Evolutionary conservation across 306 rosid species (phyloP).

Genomic region (Castanea crenata): DNA sequence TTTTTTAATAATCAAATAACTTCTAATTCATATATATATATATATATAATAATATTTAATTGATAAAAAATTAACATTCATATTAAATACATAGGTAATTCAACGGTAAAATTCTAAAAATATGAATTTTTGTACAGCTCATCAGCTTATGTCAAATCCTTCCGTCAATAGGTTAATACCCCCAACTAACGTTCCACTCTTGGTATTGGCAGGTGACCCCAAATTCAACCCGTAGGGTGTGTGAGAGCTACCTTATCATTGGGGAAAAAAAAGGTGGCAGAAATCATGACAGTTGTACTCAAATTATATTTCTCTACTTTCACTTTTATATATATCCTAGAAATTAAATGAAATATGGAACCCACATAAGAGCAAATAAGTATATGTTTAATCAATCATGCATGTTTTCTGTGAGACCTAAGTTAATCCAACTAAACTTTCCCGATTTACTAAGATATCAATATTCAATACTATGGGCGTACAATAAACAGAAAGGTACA

Average conservation of each 20-base stretch:
- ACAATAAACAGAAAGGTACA: neutral
- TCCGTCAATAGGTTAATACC: too few species aligned
- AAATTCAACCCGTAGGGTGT: too few species aligned
- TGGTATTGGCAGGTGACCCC: too few species aligned
- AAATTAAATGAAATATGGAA: neutral
- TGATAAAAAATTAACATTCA: fast-evolving
- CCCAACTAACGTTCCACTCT: too few species aligned
- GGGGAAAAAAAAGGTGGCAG: neutral
- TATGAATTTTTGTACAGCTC: too few species aligned
- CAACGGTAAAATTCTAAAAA: fast-evolving
- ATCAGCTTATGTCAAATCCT: too few species aligned
- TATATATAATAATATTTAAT: too few species aligned
- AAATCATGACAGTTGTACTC: neutral
- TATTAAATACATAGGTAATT: fast-evolving
- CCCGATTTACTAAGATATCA: neutral
- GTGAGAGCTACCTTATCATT: too few species aligned
- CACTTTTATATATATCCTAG: neutral
- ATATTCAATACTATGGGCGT: neutral
- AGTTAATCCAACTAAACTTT: neutral
- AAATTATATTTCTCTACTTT: neutral
- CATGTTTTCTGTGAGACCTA: neutral
- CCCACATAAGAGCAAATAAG: neutral
- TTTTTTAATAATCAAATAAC: too few species aligned
- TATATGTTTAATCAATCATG: neutral
- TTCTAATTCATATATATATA: too few species aligned